These are phyloP conservation scores for Venturia nashicola DNA, from an alignment of 2,329 filamentous ascomycete species.

Conservation along the genomic window DNA sequence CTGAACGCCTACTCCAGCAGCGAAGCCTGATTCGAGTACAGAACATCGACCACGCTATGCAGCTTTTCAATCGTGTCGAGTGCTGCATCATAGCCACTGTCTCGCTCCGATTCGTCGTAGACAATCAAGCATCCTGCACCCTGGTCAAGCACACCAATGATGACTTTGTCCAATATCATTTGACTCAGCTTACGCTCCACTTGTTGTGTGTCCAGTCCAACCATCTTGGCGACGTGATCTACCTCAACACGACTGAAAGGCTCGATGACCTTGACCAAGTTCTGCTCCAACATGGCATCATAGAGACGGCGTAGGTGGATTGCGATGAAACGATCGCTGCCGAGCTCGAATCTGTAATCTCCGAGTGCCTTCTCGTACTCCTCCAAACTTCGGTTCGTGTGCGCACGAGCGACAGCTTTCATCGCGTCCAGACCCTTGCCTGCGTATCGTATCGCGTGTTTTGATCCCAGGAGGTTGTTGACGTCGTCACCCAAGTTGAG, in stretches of 20 bases:
- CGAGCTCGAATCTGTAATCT: slow-evolving; percentile 84
- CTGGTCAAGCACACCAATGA: slow-evolving; percentile 93
- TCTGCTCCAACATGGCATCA: slow-evolving; percentile 98
- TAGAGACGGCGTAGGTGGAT: slow-evolving; percentile 93
- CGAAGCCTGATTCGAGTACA: slow-evolving; percentile 96
- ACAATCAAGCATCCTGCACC: slow-evolving; percentile 96
- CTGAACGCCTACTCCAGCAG: slow-evolving; percentile 57
- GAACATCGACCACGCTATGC: slow-evolving; percentile 89
- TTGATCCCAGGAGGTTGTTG: slow-evolving; percentile 84
- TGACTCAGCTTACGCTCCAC: slow-evolving; percentile 97
- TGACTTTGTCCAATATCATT: slow-evolving; percentile 99
- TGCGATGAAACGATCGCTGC: slow-evolving; percentile 89
- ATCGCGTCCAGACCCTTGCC: slow-evolving; percentile 95
- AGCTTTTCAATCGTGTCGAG: slow-evolving; percentile 93
- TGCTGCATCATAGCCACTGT: slow-evolving; percentile 88
- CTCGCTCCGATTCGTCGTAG: slow-evolving; percentile 86
- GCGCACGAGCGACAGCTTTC: slow-evolving; percentile 94
- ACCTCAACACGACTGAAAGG: slow-evolving; percentile 97
- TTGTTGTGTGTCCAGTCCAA: slow-evolving; percentile 87
- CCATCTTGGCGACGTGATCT: slow-evolving; percentile 93
- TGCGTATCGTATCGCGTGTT: slow-evolving; percentile 93
- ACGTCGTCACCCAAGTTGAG: slow-evolving; percentile 94
- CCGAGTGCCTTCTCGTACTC: slow-evolving; percentile 92
- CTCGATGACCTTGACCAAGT: slow-evolving; percentile 98
- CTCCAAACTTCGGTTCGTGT: slow-evolving; percentile 88